phyloP scores from a whole-genome alignment of 371 early-diverging fungal genomes.

The Parasitella parasitica region DNA sequence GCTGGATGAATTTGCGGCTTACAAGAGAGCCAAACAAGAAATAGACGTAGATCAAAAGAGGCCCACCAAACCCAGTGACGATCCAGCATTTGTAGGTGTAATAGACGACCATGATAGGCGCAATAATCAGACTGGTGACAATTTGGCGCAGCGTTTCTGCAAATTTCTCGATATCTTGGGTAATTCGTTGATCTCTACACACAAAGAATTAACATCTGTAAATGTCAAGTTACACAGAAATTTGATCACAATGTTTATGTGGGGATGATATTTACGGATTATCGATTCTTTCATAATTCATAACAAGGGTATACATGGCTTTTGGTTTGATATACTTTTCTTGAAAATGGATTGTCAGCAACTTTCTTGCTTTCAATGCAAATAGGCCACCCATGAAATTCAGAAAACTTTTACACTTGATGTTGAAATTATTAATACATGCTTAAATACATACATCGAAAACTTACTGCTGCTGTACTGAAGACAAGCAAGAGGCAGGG shows the following conservation, averaged over 20 bases:
- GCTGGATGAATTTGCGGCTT: slow-evolving; percentile 65
- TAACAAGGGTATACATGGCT: slow-evolving; percentile 59
- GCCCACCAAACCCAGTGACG: slow-evolving; percentile 72
- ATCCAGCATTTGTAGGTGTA: slow-evolving; percentile 76
- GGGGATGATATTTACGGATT: slow-evolving; percentile 68
- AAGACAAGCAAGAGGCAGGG: slow-evolving; percentile 58
- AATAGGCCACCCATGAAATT: slow-evolving; percentile 59
- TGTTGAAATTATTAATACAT: not conserved
- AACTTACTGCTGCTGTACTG: slow-evolving; percentile 55
- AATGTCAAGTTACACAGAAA: slow-evolving; percentile 7
- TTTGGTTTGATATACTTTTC: slow-evolving; percentile 60
- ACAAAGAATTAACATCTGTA: not conserved
- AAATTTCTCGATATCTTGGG: slow-evolving; percentile 88
- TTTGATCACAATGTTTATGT: not conserved
- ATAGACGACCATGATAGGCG: slow-evolving; percentile 74
- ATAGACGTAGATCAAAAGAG: slow-evolving; percentile 67
- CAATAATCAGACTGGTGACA: slow-evolving; percentile 67
- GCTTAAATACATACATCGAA: no score
- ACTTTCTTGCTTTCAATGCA: slow-evolving; percentile 54
- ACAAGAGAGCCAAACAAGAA: slow-evolving; percentile 67
- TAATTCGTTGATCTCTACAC: slow-evolving; percentile 82
- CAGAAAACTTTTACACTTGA: slow-evolving; percentile 57
- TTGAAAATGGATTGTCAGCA: slow-evolving; percentile 64
- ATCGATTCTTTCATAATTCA: slow-evolving; percentile 57
- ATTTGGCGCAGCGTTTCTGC: slow-evolving; percentile 60